These are phyloP conservation scores for Suaeda aralocaspica DNA, from an alignment of 148 eudicot species.

Conservation along the genomic window DNA sequence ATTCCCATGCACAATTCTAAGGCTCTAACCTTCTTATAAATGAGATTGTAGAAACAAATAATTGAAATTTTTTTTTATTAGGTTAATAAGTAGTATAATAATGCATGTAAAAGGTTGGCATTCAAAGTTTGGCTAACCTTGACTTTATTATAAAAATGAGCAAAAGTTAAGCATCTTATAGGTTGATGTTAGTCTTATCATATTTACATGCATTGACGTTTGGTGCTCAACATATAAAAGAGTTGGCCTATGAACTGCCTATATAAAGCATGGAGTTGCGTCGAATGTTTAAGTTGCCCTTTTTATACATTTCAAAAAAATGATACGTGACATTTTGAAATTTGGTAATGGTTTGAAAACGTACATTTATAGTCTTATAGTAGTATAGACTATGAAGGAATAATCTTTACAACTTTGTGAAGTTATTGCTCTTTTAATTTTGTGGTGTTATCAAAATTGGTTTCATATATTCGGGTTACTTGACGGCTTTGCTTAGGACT, in stretches of 20 bases:
- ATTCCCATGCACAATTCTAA: conserved; percentile 3
- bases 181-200: conserved; percentile 3
- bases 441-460: neutral
- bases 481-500: conserved; percentile 15
- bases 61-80: neutral
- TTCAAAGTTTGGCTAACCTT: conserved; percentile 28
- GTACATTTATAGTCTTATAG: neutral
- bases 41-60: too few species aligned
- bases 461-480: neutral
- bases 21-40: conserved; percentile 16
- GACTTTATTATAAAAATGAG: conserved; percentile 11
- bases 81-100: neutral
- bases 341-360: conserved; percentile 8
- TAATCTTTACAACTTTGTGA: neutral
- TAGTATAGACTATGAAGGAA: conserved; percentile 3
- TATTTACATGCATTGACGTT: conserved; percentile 31
- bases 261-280: conserved; percentile 16
- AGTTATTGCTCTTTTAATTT: neutral
- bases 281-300: conserved; percentile 2
- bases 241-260: conserved; percentile 8
- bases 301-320: conserved; percentile 1
- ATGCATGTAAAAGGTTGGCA: conserved; percentile 7
- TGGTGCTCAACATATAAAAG: conserved; percentile 21
- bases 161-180: conserved; percentile 16
- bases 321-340: conserved; percentile 26